phyloP scores from a whole-genome alignment of 2,329 filamentous ascomycete genomes.

The Thielaviopsis cerberus region DNA sequence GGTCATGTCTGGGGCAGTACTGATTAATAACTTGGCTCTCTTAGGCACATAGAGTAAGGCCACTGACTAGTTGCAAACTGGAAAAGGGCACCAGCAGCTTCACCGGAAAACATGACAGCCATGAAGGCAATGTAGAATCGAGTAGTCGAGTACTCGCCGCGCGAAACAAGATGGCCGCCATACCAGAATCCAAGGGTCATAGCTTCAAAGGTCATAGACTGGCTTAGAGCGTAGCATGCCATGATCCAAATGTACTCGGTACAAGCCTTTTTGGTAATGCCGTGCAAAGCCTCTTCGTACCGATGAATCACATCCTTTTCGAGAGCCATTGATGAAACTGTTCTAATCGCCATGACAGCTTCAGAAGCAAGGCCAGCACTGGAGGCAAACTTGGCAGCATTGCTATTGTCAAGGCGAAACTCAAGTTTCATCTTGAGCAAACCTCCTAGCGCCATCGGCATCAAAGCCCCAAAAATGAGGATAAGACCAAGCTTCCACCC shows the following conservation, averaged over 20 bases:
- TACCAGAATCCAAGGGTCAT: slow-evolving; percentile 26
- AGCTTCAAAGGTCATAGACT: slow-evolving; percentile 22
- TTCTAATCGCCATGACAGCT: slow-evolving; percentile 29
- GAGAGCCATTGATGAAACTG: slow-evolving; percentile 29
- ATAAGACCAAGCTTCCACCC: slow-evolving; percentile 34
- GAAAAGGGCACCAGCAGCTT: slow-evolving; percentile 25
- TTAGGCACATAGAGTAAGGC: neutral
- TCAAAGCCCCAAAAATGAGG: slow-evolving; percentile 26
- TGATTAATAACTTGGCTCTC: neutral
- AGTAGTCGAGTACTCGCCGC: slow-evolving; percentile 26
- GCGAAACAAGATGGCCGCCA: slow-evolving; percentile 23
- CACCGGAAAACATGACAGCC: slow-evolving; percentile 27
- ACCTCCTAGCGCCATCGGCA: slow-evolving; percentile 26
- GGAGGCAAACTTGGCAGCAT: slow-evolving; percentile 24
- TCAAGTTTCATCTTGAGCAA: slow-evolving; percentile 31
- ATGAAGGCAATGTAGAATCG: slow-evolving; percentile 35
- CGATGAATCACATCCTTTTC: slow-evolving; percentile 24
- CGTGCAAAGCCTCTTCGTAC: slow-evolving; percentile 19
- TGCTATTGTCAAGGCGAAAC: slow-evolving; percentile 26
- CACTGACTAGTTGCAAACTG: slow-evolving; percentile 26
- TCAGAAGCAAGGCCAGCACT: slow-evolving; percentile 32
- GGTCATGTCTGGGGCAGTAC: slow-evolving; percentile 22
- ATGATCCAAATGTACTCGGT: slow-evolving; percentile 21
- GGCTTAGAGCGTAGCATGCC: slow-evolving; percentile 24
- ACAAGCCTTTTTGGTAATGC: slow-evolving; percentile 18